Evolutionary conservation across 176 grass and related monocot genomes (phyloP).

Genomic region (Pharus latifolius): DNA sequence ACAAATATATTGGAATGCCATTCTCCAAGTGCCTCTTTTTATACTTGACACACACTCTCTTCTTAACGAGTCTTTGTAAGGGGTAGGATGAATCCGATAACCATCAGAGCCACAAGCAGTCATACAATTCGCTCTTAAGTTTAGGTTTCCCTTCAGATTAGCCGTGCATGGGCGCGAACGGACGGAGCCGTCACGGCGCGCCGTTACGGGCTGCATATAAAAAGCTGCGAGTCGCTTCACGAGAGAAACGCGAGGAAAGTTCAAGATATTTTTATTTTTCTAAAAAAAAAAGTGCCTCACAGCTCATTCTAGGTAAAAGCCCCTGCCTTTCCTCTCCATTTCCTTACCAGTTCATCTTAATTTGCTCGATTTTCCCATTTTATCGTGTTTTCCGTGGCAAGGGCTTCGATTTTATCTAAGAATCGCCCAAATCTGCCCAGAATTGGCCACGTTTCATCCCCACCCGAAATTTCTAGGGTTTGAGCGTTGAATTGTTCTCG

Average conservation of each 20-base stretch:
- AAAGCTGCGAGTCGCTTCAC: background rate
- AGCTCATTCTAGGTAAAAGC: slow-evolving; percentile 24
- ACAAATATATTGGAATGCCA: too few species aligned
- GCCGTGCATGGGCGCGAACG: background rate
- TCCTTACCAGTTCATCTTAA: background rate
- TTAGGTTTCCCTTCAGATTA: background rate
- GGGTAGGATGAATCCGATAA: too few species aligned
- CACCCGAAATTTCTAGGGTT: slow-evolving; percentile 25
- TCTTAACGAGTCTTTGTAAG: too few species aligned
- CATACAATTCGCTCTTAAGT: fast-evolving
- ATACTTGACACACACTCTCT: too few species aligned
- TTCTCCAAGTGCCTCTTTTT: too few species aligned
- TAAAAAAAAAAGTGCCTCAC: background rate
- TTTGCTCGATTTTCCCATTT: background rate
- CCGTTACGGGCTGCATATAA: slow-evolving; percentile 3
- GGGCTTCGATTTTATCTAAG: background rate
- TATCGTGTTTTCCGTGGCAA: background rate
- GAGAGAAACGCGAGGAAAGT: background rate
- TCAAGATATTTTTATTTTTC: background rate
- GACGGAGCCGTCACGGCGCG: slow-evolving; percentile 16
- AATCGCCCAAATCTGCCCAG: background rate
- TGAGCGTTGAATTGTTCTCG: slow-evolving; percentile 2
- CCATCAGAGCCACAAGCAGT: background rate
- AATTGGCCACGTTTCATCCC: background rate
- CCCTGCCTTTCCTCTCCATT: background rate